A percentile compares a stretch with the other conserved stretches of the same genome.
These are phyloP conservation scores for Saccharomyces hybrid DNA, from an alignment of 1,139 yeast genomes.

Conservation along the genomic window DNA sequence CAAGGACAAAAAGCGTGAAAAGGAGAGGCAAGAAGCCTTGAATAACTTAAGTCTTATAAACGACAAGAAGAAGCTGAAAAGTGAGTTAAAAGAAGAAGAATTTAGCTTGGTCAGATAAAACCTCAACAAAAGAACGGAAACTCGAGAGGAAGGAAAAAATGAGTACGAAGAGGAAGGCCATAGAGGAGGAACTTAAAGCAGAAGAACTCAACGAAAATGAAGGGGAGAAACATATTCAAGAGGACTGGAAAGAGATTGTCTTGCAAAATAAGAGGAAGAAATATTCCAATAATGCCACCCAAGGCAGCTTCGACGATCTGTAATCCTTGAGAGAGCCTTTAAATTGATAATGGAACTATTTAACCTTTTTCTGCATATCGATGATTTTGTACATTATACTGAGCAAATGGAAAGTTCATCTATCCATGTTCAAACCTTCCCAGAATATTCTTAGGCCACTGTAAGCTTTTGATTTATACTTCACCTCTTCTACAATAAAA, in stretches of 20 bases:
- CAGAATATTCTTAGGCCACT: not conserved
- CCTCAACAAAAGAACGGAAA: conserved; percentile 55
- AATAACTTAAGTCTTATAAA: conserved; percentile 38
- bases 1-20: conserved; percentile 58
- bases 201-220: conserved; percentile 36
- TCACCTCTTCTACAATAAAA: not conserved
- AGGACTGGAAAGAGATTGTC: conserved; percentile 86
- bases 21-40: conserved; percentile 50
- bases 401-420: not conserved
- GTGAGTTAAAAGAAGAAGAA: conserved; percentile 48
- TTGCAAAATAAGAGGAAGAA: conserved; percentile 40
- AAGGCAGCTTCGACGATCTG: conserved; percentile 68
- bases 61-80: conserved; percentile 43
- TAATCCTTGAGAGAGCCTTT: conserved; percentile 24
- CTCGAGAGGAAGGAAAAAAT: conserved; percentile 56
- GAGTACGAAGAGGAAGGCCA: conserved; percentile 56
- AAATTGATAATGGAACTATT: not conserved
- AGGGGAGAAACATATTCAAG: conserved; percentile 45
- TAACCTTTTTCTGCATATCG: not conserved
- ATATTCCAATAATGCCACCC: conserved; percentile 32
- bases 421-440: not conserved
- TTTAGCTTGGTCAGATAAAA: conserved; percentile 74
- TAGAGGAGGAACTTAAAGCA: conserved; percentile 42
- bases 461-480: not conserved
- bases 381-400: not conserved